Base-by-base conservation (phyloP, 768 basidiomycete species). In the Pseudohyphozyma bogoriensis region DNA sequence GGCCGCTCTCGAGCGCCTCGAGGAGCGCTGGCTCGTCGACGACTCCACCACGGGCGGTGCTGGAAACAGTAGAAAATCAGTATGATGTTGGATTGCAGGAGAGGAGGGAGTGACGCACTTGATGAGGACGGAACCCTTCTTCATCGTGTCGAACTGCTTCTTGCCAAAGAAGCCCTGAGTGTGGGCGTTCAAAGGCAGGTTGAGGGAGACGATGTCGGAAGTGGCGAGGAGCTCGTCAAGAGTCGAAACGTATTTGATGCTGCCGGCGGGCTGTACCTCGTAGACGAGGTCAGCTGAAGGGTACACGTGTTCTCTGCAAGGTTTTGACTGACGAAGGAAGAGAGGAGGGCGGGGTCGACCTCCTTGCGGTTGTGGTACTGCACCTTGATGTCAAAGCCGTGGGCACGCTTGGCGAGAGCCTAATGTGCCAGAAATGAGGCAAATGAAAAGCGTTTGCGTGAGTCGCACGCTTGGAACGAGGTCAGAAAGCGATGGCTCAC, bases 1-100 rank as follows among this genome's bases (percentile, higher is more conserved):
- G 32, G 51, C 88, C 89, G 68, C 85, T 86, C 70, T 88, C 83
- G 57, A 95, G 74, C 26, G 89, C 89, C 44, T 79, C 79, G 63
- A 92, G 85, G 77, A 95, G 78, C 2, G 89, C 91, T 8, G 81
- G 82, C 73, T 92, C 88, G 65, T 92, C 88, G 36, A 93, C 79
- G 29, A 92, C 82, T 71, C 85, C 91, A 15, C 90, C 90, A 24
- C 91, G 49, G 7, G 59, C 66, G 16, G 66, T 67, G 52, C 66
- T 67, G 54, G 33, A 67, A 16, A 37, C 55, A 46, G 46, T 50
- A 52, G 7, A 55, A 64, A 15, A 59, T 46, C 55, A 53, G 52
- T 50, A 67, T 58, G 46, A 45, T 46, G 37, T 45, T 55, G 39
- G 66, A 47, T 59, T 67, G 51, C 4, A 45, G 35, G 13, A 45